These are phyloP conservation scores for Castanea sativa DNA, from an alignment of 306 rosid genomes.

Conservation along the genomic window DNA sequence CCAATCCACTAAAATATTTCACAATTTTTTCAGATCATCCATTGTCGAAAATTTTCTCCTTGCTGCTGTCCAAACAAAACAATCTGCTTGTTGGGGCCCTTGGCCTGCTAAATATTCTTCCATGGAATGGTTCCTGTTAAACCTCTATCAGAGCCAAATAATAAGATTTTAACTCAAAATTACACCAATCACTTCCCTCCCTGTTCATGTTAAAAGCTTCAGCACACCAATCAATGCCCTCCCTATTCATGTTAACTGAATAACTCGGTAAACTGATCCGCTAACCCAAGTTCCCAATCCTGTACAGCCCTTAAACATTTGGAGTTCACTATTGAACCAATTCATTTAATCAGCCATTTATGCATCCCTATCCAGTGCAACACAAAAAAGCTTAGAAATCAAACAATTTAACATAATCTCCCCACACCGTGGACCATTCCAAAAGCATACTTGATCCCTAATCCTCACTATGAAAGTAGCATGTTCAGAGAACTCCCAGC, in stretches of 20 bases:
- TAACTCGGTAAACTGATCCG: conserved; percentile 4
- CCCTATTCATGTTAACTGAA: conserved; percentile 15
- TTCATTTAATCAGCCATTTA: too few species aligned
- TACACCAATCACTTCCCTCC: background rate
- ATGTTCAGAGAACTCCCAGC: background rate
- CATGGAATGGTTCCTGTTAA: background rate
- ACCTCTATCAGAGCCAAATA: background rate
- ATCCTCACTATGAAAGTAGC: background rate
- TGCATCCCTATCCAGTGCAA: too few species aligned
- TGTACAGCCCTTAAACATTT: background rate
- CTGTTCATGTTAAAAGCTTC: conserved; percentile 1
- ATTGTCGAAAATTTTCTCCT: background rate
- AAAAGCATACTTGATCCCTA: background rate
- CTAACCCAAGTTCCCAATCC: background rate
- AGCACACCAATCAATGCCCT: background rate
- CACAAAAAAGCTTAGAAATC: too few species aligned
- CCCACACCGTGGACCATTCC: too few species aligned
- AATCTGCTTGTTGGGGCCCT: background rate
- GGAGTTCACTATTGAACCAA: too few species aligned
- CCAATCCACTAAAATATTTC: background rate
- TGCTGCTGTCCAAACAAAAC: background rate
- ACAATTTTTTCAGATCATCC: background rate
- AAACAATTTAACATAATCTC: too few species aligned
- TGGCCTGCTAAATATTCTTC: background rate
- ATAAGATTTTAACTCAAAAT: background rate